Conservation (phyloP, 768 basidiomycete species). For the Neoboletus subvelutipes region DNA sequence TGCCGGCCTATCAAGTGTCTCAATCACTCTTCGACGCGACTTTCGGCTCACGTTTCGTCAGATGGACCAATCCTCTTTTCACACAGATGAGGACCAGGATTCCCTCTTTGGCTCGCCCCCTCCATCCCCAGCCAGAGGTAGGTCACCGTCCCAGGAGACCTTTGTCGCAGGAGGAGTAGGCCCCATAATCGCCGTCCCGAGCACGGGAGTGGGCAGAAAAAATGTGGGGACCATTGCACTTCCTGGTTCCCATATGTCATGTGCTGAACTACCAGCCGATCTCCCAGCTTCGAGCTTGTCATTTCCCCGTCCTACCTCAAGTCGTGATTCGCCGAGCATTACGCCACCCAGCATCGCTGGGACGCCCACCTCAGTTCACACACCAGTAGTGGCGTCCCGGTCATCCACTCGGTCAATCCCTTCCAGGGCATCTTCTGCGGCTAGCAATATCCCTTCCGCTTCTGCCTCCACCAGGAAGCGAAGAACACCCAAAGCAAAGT, state of each 20-base stretch:
- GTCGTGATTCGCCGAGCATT: constrained; percentile 35
- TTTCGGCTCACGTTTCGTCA: constrained; percentile 18
- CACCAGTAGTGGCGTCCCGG: constrained; percentile 7
- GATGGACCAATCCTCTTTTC: constrained; percentile 17
- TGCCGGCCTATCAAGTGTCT: constrained; percentile 15
- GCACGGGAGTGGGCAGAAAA: constrained; percentile 20
- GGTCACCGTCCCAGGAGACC: constrained; percentile 62
- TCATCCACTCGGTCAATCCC: constrained; percentile 12
- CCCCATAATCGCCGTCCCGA: constrained; percentile 28
- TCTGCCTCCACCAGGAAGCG: constrained; percentile 30
- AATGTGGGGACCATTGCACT: constrained; percentile 98
- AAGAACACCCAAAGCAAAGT: constrained; percentile 36
- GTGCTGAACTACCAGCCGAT: constrained; percentile 83
- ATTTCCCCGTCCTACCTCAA: constrained; percentile 10
- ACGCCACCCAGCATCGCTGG: constrained; percentile 32
- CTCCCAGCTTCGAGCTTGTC: constrained; percentile 68
- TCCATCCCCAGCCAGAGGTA: constrained; percentile 70
- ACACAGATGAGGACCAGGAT: constrained; percentile 45
- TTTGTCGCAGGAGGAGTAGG: constrained; percentile 15
- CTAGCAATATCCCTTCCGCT: background rate
- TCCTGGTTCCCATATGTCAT: constrained; percentile 84
- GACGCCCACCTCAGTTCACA: background rate
- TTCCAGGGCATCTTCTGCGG: constrained; percentile 12
- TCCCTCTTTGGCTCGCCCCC: constrained; percentile 84
- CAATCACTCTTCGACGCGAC: constrained; percentile 11